These are phyloP conservation scores for Mikania micrantha DNA, from an alignment of 129 eudicot genomes.

Conservation along the genomic window DNA sequence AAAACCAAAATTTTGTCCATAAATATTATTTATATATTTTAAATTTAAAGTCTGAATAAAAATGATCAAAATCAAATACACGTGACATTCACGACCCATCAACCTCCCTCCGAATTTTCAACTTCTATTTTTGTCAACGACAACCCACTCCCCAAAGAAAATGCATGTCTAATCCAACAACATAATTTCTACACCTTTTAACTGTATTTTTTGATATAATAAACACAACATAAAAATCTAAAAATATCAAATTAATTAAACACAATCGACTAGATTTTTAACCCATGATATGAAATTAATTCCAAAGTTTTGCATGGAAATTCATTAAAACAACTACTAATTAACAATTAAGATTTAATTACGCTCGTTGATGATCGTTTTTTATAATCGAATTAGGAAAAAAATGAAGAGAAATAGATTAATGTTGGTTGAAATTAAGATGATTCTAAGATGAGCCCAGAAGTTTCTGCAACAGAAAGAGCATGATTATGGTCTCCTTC, in stretches of 20 bases:
- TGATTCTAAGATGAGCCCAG: conserved; percentile 65
- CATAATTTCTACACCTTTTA: not conserved
- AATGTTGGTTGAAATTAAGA: conserved; percentile 34
- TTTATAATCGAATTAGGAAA: conserved; percentile 2
- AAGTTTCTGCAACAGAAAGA: conserved; percentile 49
- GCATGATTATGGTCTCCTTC: conserved; percentile 92
- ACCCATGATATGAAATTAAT: conserved; percentile 16
- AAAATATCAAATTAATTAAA: not conserved
- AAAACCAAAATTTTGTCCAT: not conserved
- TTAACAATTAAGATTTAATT: not conserved
- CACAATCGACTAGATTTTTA: conserved; percentile 6
- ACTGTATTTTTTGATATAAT: too few species aligned
- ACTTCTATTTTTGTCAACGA: not conserved
- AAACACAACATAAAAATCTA: too few species aligned
- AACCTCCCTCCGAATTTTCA: conserved; percentile 1
- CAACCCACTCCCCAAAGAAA: not conserved
- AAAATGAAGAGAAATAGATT: not conserved
- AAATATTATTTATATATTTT: not conserved
- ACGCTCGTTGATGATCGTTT: not conserved
- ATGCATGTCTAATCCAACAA: not conserved
- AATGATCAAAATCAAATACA: not conserved
- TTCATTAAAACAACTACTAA: conserved; percentile 15
- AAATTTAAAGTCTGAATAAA: not conserved
- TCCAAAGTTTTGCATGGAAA: conserved; percentile 31
- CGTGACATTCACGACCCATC: not conserved